Evolutionary conservation across 805 yeast species (phyloP).

Genomic region (fission yeast (Schizosaccharomyces pombe)): DNA sequence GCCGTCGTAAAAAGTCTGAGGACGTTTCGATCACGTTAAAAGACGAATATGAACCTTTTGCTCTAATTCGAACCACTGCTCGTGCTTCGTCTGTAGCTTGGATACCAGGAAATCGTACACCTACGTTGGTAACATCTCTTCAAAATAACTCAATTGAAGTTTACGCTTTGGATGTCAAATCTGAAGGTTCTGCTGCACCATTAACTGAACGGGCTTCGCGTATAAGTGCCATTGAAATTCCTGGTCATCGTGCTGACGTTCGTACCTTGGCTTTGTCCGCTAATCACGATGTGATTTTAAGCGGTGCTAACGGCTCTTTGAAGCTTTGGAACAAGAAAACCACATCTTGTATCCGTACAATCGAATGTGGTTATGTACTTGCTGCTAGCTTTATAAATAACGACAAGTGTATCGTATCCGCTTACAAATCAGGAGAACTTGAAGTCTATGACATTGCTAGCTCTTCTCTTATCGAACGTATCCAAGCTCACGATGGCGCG

Average conservation of each 20-base stretch:
- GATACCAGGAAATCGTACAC: constrained; percentile 18
- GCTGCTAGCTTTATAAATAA: constrained; percentile 73
- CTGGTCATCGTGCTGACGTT: constrained; percentile 79
- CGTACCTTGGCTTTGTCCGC: constrained; percentile 62
- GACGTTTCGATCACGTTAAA: constrained; percentile 32
- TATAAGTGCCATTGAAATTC: constrained; percentile 27
- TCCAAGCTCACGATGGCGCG: constrained; percentile 62
- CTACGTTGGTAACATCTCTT: constrained; percentile 9
- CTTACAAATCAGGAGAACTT: constrained; percentile 67
- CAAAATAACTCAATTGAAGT: not conserved
- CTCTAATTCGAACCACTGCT: constrained; percentile 37
- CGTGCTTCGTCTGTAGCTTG: constrained; percentile 48
- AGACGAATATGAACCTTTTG: constrained; percentile 39
- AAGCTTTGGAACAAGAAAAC: constrained; percentile 73
- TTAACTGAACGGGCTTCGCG: constrained; percentile 16
- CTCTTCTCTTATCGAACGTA: constrained; percentile 44
- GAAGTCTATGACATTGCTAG: constrained; percentile 72
- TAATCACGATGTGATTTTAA: constrained; percentile 57
- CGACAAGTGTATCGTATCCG: constrained; percentile 43
- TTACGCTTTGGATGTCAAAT: constrained; percentile 10
- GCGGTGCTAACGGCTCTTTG: constrained; percentile 74
- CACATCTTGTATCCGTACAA: constrained; percentile 55
- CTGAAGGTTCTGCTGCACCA: constrained; percentile 14
- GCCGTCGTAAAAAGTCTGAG: constrained; percentile 16
- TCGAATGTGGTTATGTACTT: constrained; percentile 72